Percentiles rank a stretch among this genome's conserved stretches.
Evolutionary conservation across 225 moss, liverwort and hornwort genomes (phyloP).

Genomic region (Sphagnum contortum): DNA sequence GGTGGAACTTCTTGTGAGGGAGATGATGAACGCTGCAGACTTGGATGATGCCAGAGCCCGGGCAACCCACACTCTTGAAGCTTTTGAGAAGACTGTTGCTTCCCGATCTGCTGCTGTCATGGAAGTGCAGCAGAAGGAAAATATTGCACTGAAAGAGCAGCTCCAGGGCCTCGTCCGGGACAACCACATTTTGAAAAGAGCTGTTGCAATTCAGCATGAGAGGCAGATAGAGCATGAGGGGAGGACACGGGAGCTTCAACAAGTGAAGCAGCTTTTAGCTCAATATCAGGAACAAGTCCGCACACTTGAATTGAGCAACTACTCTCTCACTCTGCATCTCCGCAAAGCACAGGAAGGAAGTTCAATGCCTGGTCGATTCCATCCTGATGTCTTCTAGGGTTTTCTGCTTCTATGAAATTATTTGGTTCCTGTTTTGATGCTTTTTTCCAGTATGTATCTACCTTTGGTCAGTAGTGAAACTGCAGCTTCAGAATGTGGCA

Average conservation of each 20-base stretch:
- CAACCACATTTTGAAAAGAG: slow-evolving; percentile 73
- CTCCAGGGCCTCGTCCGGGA: slow-evolving; percentile 55
- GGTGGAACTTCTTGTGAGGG: slow-evolving; percentile 69
- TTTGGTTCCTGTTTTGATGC: slow-evolving; percentile 6
- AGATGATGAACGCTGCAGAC: slow-evolving; percentile 65
- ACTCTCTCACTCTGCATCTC: slow-evolving; percentile 61
- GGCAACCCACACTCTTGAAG: slow-evolving; percentile 61
- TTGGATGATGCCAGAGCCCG: slow-evolving; percentile 62
- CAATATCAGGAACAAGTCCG: slow-evolving; percentile 76
- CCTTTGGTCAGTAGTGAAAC: too few species aligned
- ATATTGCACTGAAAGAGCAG: slow-evolving; percentile 47
- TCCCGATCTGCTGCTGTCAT: slow-evolving; percentile 33
- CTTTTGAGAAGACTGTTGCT: slow-evolving; percentile 60
- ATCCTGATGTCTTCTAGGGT: slow-evolving; percentile 63
- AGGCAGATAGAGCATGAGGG: slow-evolving; percentile 65
- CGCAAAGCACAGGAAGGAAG: slow-evolving; percentile 81
- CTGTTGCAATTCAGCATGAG: slow-evolving; percentile 63
- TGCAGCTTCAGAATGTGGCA: too few species aligned
- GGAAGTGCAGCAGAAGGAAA: slow-evolving; percentile 55
- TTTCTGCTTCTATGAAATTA: background rate
- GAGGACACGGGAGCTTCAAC: slow-evolving; percentile 47
- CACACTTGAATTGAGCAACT: slow-evolving; percentile 52
- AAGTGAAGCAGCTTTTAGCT: slow-evolving; percentile 50
- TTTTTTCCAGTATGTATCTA: too few species aligned
- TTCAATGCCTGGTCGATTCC: slow-evolving; percentile 73